Conservation (phyloP, 352 stramenopile species). For the Pilasporangium apinafurcum region DNA sequence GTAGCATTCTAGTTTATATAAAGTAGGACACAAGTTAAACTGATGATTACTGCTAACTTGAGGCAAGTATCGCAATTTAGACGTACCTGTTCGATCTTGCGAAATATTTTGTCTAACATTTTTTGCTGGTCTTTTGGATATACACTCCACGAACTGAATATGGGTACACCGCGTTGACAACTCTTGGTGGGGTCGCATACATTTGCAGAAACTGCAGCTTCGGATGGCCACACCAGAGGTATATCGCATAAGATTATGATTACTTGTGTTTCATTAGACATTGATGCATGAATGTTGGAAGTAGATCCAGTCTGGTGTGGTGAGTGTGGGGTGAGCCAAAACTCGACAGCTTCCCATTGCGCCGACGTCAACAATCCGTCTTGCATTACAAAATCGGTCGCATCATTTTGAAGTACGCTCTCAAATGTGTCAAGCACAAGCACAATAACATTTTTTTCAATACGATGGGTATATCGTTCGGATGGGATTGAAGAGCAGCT, state of each 20-base stretch:
- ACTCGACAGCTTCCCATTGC: slow-evolving; percentile 31
- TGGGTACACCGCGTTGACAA: slow-evolving; percentile 1
- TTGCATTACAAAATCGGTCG: slow-evolving; percentile 13
- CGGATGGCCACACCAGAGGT: slow-evolving; percentile 29
- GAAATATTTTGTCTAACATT: slow-evolving; percentile 30
- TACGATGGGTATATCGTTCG: slow-evolving; percentile 19
- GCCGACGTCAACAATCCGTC: slow-evolving; percentile 15
- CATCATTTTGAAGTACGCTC: slow-evolving; percentile 5
- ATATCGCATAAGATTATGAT: slow-evolving; percentile 51
- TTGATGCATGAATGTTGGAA: neutral
- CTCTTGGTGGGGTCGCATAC: neutral
- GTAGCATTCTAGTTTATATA: slow-evolving; percentile 17
- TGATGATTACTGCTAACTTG: neutral
- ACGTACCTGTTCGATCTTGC: slow-evolving; percentile 20
- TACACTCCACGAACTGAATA: slow-evolving; percentile 22
- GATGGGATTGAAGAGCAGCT: neutral
- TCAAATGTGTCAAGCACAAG: slow-evolving; percentile 41
- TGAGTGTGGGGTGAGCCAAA: slow-evolving; percentile 11
- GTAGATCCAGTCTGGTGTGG: no score
- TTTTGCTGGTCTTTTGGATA: slow-evolving; percentile 29
- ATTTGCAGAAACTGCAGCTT: neutral
- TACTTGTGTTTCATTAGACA: slow-evolving; percentile 5
- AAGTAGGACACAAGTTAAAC: neutral
- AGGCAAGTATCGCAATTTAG: neutral
- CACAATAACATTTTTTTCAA: slow-evolving; percentile 15